These are phyloP conservation scores for Ceriops decandra DNA, from an alignment of 345 rosid genomes.

Conservation along the genomic window DNA sequence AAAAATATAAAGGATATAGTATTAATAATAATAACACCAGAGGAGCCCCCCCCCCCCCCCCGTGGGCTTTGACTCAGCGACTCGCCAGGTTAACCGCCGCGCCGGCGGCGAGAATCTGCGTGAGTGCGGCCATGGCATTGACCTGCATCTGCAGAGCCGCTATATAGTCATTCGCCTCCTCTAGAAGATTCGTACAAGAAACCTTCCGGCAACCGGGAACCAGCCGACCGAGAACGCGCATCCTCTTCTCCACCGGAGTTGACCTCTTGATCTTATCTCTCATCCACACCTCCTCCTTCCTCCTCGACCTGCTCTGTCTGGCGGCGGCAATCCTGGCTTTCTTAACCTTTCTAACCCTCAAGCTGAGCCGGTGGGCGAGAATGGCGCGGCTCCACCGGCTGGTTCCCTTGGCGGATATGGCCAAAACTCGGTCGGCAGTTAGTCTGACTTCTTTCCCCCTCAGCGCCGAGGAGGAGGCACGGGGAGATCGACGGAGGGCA, in stretches of 20 bases:
- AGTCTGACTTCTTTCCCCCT: slow-evolving; percentile 33
- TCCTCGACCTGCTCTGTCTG: slow-evolving; percentile 27
- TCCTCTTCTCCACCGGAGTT: slow-evolving; percentile 54
- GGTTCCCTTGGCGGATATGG: slow-evolving; percentile 56
- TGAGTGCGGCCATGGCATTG: slow-evolving; percentile 69
- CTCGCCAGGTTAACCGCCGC: too few relatives aligned
- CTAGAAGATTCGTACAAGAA: slow-evolving; percentile 51
- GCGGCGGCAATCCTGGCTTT: slow-evolving; percentile 35
- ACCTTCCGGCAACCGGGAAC: slow-evolving; percentile 88
- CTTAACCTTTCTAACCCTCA: slow-evolving; percentile 42
- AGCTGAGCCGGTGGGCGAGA: slow-evolving; percentile 39
- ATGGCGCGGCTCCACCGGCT: slow-evolving; percentile 77
- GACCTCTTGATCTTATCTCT: slow-evolving; percentile 20
- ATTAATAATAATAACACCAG: too few relatives aligned
- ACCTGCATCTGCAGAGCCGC: slow-evolving; percentile 97
- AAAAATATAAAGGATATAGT: too few relatives aligned
- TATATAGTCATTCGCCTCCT: slow-evolving; percentile 78
- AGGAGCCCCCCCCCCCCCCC: too few relatives aligned
- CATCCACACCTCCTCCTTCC: slow-evolving; percentile 13
- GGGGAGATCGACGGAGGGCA: slow-evolving; percentile 31
- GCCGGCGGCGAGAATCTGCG: slow-evolving; percentile 38
- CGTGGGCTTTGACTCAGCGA: too few relatives aligned
- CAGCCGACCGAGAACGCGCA: slow-evolving; percentile 52
- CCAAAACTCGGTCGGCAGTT: slow-evolving; percentile 50
- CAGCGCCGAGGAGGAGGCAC: slow-evolving; percentile 16